Percentiles rank a stretch among this genome's conserved stretches.
Evolutionary conservation across 73 alveolate genomes (phyloP).

Genomic region (Paramecium caudatum): DNA sequence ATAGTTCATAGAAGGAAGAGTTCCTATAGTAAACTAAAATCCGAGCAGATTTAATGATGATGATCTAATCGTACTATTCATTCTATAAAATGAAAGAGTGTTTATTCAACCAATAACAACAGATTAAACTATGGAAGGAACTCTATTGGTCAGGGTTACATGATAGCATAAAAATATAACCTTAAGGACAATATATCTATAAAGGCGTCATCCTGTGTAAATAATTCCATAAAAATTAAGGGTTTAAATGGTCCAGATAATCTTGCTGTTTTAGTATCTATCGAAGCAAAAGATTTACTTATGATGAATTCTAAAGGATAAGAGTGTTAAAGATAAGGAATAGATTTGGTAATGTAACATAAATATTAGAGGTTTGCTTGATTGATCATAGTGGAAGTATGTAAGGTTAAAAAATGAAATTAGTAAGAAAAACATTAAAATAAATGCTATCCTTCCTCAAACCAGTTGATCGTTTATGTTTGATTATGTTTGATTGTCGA

Average conservation of each 20-base stretch:
- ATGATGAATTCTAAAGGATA: background rate
- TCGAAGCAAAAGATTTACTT: background rate
- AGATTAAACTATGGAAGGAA: conserved; percentile 17
- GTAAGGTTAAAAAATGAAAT: conserved; percentile 51
- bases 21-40: conserved; percentile 55
- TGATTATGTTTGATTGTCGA: conserved; percentile 60
- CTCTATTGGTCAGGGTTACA: conserved; percentile 12
- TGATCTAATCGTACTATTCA: conserved; percentile 6
- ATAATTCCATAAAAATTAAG: background rate
- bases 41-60: conserved; percentile 57
- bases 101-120: background rate
- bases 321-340: conserved; percentile 38
- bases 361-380: conserved; percentile 22
- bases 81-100: conserved; percentile 11
- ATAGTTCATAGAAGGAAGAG: conserved; percentile 36
- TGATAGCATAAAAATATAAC: background rate
- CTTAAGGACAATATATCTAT: background rate
- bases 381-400: conserved; percentile 71
- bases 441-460: conserved; percentile 27
- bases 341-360: conserved; percentile 18
- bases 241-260: background rate
- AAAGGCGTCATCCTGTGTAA: background rate
- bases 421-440: conserved; percentile 40
- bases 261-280: conserved; percentile 18
- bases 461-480: conserved; percentile 53